These are phyloP conservation scores for Metschnikowia noctiluminum DNA, from an alignment of 805 yeast species.

Conservation along the genomic window DNA sequence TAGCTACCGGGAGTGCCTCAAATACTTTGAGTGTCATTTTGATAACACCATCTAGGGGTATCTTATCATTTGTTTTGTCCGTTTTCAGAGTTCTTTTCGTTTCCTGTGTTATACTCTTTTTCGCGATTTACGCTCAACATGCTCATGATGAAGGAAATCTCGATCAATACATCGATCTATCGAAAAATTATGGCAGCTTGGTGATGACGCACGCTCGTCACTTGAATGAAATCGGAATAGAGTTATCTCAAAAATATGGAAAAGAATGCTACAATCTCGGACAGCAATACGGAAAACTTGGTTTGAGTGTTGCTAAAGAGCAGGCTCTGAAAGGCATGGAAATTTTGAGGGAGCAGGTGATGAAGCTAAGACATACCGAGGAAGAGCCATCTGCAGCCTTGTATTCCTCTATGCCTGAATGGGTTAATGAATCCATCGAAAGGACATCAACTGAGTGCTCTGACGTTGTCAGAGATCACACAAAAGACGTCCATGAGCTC, in stretches of 20 bases:
- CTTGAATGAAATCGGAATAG: slow-evolving; percentile 13
- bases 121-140: slow-evolving; percentile 34
- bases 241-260: slow-evolving; percentile 18
- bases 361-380: slow-evolving; percentile 23
- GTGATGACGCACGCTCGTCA: slow-evolving; percentile 11
- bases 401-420: slow-evolving; percentile 4
- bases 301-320: slow-evolving; percentile 16
- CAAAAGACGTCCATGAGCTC: slow-evolving; percentile 11
- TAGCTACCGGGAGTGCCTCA: slow-evolving; percentile 78
- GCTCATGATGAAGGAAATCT: slow-evolving; percentile 36
- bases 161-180: slow-evolving; percentile 20
- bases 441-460: slow-evolving; percentile 6
- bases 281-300: slow-evolving; percentile 22
- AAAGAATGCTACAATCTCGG: slow-evolving; percentile 19
- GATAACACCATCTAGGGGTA: slow-evolving; percentile 8
- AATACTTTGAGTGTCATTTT: slow-evolving; percentile 59
- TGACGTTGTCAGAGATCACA: slow-evolving; percentile 9
- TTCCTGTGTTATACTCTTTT: slow-evolving; percentile 28
- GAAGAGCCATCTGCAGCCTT: slow-evolving; percentile 7
- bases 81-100: slow-evolving; percentile 32
- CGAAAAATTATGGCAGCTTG: slow-evolving; percentile 19
- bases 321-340: slow-evolving; percentile 18
- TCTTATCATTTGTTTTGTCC: slow-evolving; percentile 33
- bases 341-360: slow-evolving; percentile 28
- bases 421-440: slow-evolving; percentile 4